phyloP scores from a whole-genome alignment of 192 early-diverging fungal genomes.

The Linnemannia elongata region DNA sequence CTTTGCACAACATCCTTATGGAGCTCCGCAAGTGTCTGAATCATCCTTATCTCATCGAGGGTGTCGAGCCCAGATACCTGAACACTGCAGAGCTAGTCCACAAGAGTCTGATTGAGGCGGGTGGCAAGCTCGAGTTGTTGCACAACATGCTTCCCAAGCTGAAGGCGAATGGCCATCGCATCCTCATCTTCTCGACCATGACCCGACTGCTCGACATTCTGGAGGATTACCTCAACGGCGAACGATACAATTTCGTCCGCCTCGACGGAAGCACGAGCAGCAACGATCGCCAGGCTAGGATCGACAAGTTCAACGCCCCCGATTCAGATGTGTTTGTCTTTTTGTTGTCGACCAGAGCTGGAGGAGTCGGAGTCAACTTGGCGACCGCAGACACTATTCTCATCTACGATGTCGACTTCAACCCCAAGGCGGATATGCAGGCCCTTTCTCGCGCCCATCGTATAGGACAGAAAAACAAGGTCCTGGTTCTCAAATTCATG shows the following conservation, averaged over 20 bases:
- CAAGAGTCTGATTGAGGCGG: constrained; percentile 71
- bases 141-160: constrained; percentile 77
- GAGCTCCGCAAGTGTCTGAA: constrained; percentile 76
- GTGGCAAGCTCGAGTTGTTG: constrained; percentile 76
- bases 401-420: constrained; percentile 82
- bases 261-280: constrained; percentile 78
- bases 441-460: constrained; percentile 81
- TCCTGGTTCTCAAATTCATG: constrained; percentile 76
- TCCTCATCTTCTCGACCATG: constrained; percentile 91
- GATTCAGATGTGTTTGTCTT: constrained; percentile 74
- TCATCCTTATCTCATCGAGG: constrained; percentile 77
- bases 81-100: constrained; percentile 56
- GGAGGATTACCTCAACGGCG: constrained; percentile 74
- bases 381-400: constrained; percentile 82
- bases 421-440: constrained; percentile 81
- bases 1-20: constrained; percentile 70
- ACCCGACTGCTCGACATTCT: constrained; percentile 86
- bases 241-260: constrained; percentile 66
- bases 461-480: constrained; percentile 78
- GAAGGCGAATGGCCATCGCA: constrained; percentile 68
- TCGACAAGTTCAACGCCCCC: constrained; percentile 76
- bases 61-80: constrained; percentile 63
- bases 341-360: constrained; percentile 80
- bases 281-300: constrained; percentile 64
- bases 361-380: constrained; percentile 82